Evolutionary conservation across 805 yeast genomes (phyloP).

Genomic region (Kazachstania psychrophila): DNA sequence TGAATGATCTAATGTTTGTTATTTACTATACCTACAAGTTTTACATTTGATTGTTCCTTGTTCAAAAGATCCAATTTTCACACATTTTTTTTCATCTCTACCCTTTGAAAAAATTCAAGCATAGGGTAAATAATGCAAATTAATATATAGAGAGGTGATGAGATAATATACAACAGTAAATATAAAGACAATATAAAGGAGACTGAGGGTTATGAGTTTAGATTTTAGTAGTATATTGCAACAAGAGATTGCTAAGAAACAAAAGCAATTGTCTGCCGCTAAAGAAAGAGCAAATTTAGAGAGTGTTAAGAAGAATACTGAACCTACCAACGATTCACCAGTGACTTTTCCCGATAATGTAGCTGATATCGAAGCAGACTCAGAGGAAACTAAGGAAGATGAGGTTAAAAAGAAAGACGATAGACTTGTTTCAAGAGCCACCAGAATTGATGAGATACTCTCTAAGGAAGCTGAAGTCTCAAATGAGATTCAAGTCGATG

Average conservation of each 20-base stretch:
- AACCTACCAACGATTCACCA: not conserved
- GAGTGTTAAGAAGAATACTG: not conserved
- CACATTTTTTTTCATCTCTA: not conserved
- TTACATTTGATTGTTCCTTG: not conserved
- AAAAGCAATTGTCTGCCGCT: constrained; percentile 18
- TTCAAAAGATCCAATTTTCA: too few relatives aligned
- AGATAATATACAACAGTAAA: too few relatives aligned
- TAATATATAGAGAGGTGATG: too few relatives aligned
- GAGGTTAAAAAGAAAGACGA: not conserved
- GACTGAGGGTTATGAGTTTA: not conserved
- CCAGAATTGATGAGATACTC: constrained; percentile 1
- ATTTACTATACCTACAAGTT: too few relatives aligned
- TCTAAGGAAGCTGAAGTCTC: constrained; percentile 9
- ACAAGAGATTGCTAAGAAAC: constrained; percentile 42
- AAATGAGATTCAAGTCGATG: constrained; percentile 25
- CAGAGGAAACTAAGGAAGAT: not conserved
- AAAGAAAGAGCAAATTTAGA: not conserved
- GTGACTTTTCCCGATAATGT: too few relatives aligned
- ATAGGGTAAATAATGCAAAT: too few relatives aligned
- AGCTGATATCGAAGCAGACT: not conserved
- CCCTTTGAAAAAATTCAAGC: too few relatives aligned
- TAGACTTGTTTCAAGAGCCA: not conserved
- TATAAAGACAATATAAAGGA: too few relatives aligned
- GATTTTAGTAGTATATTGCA: constrained; percentile 37
- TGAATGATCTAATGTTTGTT: too few relatives aligned